Base-by-base conservation (phyloP, 2,329 filamentous ascomycete species). In the Pseudocercospora cruenta region DNA sequence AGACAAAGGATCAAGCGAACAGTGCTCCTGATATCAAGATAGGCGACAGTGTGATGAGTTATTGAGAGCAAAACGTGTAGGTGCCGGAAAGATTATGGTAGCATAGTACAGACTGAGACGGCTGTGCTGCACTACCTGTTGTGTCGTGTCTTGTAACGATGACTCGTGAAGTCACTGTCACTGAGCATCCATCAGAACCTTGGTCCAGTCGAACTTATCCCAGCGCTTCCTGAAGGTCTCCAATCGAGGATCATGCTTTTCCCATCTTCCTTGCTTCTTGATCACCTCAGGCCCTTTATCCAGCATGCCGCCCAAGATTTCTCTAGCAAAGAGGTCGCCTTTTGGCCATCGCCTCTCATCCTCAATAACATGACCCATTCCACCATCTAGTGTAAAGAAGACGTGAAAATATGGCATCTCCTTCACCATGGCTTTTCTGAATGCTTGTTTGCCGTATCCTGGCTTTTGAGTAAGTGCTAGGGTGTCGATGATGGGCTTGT, bases 361-460 rank as follows among this genome's bases (percentile, higher is more conserved):
- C 80, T 99, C 95, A 0, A 99, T 91, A 8, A 99, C 84, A 78
- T 99, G 95, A 0, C 93, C 95, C 70, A 99, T 80, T 0, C 95
- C 95, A 2, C 95, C 95, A 76, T 99, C 94, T 0, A 99, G 82
- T 60, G 88, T 87, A 77, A 98, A 98, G 94, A 94, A 99, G 21
- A 90, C 94, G 78, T 99, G 95, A 75, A 99, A 99, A 78, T 99
- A 99, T 0, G 96, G 94, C 91, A 96, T 94, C 82, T 99, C 94
- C 81, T 96, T 97, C 12, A 92, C 92, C 67, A 99, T 83, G 21
- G 87, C 90, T 64, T 89, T 86, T 0, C 94, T 86, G 78, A 99
- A 99, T 1, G 95, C 94, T 61, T 86, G 79, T 74, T 91, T 91
- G 0, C 94, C 95, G 68, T 93, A 78, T 0, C 91, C 92, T 2